phyloP scores from a whole-genome alignment of 345 rosid species.

The Euphorbia lathyris region DNA sequence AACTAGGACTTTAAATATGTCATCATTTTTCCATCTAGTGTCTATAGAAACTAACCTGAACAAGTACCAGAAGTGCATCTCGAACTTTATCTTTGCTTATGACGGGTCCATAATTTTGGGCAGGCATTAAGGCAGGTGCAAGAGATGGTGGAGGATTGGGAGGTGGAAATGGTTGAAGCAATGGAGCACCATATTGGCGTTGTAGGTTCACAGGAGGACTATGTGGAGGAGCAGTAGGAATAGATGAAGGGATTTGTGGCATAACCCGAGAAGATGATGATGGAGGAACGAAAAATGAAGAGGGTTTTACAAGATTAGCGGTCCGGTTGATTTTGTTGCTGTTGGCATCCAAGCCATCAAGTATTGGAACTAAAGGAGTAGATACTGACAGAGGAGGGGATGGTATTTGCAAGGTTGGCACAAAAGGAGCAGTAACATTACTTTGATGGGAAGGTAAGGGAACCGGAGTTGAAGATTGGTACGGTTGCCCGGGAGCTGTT shows the following conservation, averaged over 20 bases:
- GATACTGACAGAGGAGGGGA: constrained; percentile 47
- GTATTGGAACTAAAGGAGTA: constrained; percentile 42
- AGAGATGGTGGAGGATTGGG: constrained; percentile 87
- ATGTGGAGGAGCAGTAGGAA: constrained; percentile 57
- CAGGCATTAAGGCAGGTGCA: constrained; percentile 46
- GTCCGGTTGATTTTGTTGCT: constrained; percentile 37
- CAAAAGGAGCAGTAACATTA: constrained; percentile 30
- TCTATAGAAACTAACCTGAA: constrained; percentile 63
- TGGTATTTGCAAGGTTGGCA: constrained; percentile 47
- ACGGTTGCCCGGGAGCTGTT: constrained; percentile 41
- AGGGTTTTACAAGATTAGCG: constrained; percentile 69
- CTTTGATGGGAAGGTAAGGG: constrained; percentile 44
- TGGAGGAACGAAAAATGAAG: constrained; percentile 54
- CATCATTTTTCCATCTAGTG: too few relatives aligned
- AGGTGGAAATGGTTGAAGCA: constrained; percentile 95
- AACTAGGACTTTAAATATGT: not conserved
- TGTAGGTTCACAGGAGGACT: constrained; percentile 51
- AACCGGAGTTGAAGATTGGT: constrained; percentile 41
- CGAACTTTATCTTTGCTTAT: constrained; percentile 73
- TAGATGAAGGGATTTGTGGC: constrained; percentile 47
- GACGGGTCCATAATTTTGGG: constrained; percentile 40
- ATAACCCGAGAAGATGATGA: constrained; percentile 37
- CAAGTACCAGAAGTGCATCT: constrained; percentile 67
- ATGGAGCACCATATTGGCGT: constrained; percentile 71
- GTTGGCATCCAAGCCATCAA: constrained; percentile 44